Evolutionary conservation across 768 basidiomycete genomes (phyloP).

Genomic region (Lactarius evosmus): DNA sequence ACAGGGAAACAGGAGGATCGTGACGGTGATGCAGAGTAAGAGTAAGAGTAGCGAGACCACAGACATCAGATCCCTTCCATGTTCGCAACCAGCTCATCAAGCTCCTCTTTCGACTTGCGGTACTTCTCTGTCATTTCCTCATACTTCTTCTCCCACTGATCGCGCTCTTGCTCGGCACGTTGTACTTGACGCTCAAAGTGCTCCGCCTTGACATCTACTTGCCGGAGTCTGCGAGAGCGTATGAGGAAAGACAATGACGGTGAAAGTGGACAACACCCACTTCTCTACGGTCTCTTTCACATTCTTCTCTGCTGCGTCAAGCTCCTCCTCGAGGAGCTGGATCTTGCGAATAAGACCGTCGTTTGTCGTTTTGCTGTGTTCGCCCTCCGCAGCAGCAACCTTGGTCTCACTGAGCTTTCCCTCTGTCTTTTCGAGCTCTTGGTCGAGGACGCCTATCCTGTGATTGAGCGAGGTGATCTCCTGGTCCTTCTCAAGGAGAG

Average conservation of each 20-base stretch:
- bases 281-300: slow-evolving; percentile 95
- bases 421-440: slow-evolving; percentile 70
- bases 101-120: slow-evolving; percentile 67
- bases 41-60: background rate
- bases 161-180: slow-evolving; percentile 86
- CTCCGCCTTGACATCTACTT: slow-evolving; percentile 98
- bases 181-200: slow-evolving; percentile 93
- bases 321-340: slow-evolving; percentile 89
- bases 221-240: slow-evolving; percentile 62
- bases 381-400: slow-evolving; percentile 59
- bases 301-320: slow-evolving; percentile 94
- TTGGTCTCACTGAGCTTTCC: slow-evolving; percentile 62
- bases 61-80: slow-evolving; percentile 50
- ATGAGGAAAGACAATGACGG: background rate
- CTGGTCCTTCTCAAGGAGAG: slow-evolving; percentile 78
- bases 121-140: slow-evolving; percentile 80
- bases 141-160: slow-evolving; percentile 90
- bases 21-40: background rate
- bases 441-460: slow-evolving; percentile 61
- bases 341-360: slow-evolving; percentile 82
- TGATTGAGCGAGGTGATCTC: slow-evolving; percentile 77
- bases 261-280: slow-evolving; percentile 48
- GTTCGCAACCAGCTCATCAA: slow-evolving; percentile 75
- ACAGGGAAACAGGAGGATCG: background rate
- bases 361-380: slow-evolving; percentile 63